Evolutionary conservation across 306 rosid species (phyloP).

Genomic region (Dryas octopetala): DNA sequence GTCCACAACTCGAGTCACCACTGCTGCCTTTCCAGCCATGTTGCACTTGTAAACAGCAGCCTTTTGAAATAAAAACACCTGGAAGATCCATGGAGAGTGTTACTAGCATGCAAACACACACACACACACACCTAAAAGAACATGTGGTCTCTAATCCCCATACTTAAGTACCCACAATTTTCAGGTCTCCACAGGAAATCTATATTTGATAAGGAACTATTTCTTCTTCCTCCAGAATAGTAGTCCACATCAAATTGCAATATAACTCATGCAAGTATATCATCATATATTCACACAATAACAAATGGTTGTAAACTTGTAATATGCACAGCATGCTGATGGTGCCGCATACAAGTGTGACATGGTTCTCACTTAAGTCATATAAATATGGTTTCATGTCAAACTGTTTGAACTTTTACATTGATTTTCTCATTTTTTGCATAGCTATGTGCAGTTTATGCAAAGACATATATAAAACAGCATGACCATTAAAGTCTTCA

Average conservation of each 20-base stretch:
- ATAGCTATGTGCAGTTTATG: not conserved
- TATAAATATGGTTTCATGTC: not conserved
- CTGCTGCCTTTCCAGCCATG: slow-evolving; percentile 98
- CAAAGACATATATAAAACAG: not conserved
- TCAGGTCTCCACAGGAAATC: not conserved
- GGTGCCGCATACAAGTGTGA: not conserved
- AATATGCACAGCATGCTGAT: not conserved
- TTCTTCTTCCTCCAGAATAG: not conserved
- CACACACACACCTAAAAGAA: not conserved
- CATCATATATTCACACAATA: not conserved
- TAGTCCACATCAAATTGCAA: not conserved
- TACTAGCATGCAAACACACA: not conserved
- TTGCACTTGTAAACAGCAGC: slow-evolving; percentile 89
- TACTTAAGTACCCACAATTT: not conserved
- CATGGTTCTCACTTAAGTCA: not conserved
- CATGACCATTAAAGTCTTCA: not conserved
- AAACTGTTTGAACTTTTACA: not conserved
- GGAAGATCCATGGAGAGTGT: slow-evolving; percentile 13
- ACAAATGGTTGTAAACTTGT: not conserved
- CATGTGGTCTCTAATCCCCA: not conserved
- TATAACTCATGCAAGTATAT: not conserved
- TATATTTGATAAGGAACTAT: not conserved
- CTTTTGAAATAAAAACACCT: slow-evolving; percentile 94
- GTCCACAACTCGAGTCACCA: slow-evolving; percentile 95
- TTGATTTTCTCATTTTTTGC: not conserved